Evolutionary conservation across 2,329 filamentous ascomycete species (phyloP).

Genomic region (Phaeoacremonium minimum): DNA sequence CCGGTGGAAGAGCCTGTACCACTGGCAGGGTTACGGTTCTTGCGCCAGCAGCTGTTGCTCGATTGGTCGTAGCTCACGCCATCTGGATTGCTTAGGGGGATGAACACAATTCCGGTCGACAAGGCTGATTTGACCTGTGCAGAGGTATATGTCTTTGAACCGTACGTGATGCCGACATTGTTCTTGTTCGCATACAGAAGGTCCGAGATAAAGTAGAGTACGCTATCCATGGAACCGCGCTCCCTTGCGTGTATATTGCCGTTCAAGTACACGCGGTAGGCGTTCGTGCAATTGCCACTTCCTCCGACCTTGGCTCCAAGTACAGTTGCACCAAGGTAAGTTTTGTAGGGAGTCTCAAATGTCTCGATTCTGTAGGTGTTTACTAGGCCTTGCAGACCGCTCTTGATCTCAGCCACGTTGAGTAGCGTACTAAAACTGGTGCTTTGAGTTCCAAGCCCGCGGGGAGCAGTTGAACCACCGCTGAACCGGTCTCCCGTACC

Average conservation of each 20-base stretch:
- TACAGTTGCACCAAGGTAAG: conserved; percentile 33
- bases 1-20: conserved; percentile 30
- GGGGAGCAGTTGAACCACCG: conserved; percentile 29
- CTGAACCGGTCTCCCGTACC: conserved; percentile 37
- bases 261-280: conserved; percentile 47
- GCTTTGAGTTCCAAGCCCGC: conserved; percentile 29
- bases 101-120: conserved; percentile 46
- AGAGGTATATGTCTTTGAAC: conserved; percentile 44
- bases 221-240: conserved; percentile 50
- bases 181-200: conserved; percentile 47
- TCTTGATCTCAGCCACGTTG: conserved; percentile 37
- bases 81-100: conserved; percentile 51
- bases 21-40: conserved; percentile 45
- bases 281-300: too few species aligned
- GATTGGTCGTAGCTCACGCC: conserved; percentile 47
- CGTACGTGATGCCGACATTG: conserved; percentile 45
- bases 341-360: conserved; percentile 36
- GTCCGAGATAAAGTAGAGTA: conserved; percentile 55
- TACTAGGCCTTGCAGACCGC: conserved; percentile 36
- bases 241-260: conserved; percentile 54
- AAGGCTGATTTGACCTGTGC: conserved; percentile 47
- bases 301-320: conserved; percentile 38
- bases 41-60: conserved; percentile 47
- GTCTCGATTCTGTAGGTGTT: conserved; percentile 31
- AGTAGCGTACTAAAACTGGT: conserved; percentile 34